phyloP scores from a whole-genome alignment of 768 basidiomycete genomes.

The Leccinum obscurum region DNA sequence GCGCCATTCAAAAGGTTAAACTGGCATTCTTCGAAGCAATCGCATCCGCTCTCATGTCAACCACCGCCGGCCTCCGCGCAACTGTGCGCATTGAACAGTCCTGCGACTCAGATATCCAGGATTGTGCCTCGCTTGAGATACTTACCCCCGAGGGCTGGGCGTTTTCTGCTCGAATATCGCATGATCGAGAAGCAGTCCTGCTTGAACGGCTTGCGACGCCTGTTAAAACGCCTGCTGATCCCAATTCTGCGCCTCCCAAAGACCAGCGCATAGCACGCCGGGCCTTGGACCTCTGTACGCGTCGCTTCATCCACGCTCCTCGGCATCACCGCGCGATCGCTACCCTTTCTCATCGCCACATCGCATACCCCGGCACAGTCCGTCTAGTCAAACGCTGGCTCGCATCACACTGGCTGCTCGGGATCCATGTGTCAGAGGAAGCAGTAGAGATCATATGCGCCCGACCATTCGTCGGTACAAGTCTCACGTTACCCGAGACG shows the following conservation, averaged over 20 bases:
- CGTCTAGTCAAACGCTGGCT: slow-evolving; percentile 93
- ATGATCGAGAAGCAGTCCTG: slow-evolving; percentile 80
- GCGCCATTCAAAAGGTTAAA: slow-evolving; percentile 92
- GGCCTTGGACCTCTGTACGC: slow-evolving; percentile 59
- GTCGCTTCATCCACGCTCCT: slow-evolving; percentile 79
- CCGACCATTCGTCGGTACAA: slow-evolving; percentile 61
- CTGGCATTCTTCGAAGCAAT: slow-evolving; percentile 87
- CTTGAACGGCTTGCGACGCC: slow-evolving; percentile 64
- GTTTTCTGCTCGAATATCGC: slow-evolving; percentile 81
- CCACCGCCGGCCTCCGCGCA: slow-evolving; percentile 50
- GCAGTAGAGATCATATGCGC: slow-evolving; percentile 86
- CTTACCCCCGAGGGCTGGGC: slow-evolving; percentile 85
- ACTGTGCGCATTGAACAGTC: slow-evolving; percentile 59
- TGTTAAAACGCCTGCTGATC: slow-evolving; percentile 32
- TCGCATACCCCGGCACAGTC: slow-evolving; percentile 81
- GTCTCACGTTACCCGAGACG: slow-evolving; percentile 32
- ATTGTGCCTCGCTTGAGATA: slow-evolving; percentile 74
- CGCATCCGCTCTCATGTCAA: slow-evolving; percentile 59
- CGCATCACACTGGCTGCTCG: too few relatives aligned
- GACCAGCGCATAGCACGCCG: slow-evolving; percentile 57
- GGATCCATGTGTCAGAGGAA: slow-evolving; percentile 71
- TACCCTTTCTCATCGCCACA: slow-evolving; percentile 73
- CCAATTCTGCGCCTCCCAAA: slow-evolving; percentile 19
- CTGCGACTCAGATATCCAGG: slow-evolving; percentile 56
- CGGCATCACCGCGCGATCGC: slow-evolving; percentile 84